These are phyloP conservation scores for Globisporangium carolinianum DNA, from an alignment of 352 stramenopile species.

Conservation along the genomic window DNA sequence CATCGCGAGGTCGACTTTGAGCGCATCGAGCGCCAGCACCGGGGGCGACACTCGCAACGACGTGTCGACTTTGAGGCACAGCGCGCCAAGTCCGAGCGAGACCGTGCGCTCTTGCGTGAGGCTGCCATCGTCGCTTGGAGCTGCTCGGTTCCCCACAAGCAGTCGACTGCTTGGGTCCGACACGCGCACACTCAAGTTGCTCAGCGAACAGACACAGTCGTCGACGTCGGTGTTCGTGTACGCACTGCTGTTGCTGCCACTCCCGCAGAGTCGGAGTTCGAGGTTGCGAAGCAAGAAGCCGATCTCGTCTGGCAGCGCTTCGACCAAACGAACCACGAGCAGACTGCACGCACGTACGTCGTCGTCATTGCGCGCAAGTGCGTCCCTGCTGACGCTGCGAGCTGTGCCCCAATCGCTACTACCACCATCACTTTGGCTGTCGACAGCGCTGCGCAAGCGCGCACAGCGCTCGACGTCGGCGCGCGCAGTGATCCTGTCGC, in stretches of 20 bases:
- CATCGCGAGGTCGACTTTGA: slow-evolving; percentile 12
- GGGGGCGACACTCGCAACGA: not conserved
- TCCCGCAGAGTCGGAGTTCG: slow-evolving; percentile 5
- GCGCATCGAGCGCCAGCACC: slow-evolving; percentile 1
- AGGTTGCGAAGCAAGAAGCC: slow-evolving; percentile 5
- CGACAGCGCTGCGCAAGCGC: not conserved
- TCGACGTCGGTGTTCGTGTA: not conserved
- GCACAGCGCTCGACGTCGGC: not conserved
- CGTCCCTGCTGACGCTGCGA: not conserved
- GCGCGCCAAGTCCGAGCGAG: slow-evolving; percentile 1
- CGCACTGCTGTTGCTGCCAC: not conserved
- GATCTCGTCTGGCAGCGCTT: slow-evolving; percentile 5
- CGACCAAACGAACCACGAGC: slow-evolving; percentile 9
- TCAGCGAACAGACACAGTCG: not conserved
- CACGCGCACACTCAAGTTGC: slow-evolving; percentile 2
- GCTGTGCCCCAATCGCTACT: not conserved
- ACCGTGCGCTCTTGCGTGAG: slow-evolving; percentile 4
- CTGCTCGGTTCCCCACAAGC: not conserved
- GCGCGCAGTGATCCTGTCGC: not conserved
- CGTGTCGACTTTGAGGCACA: slow-evolving; percentile 1
- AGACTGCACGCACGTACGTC: not conserved
- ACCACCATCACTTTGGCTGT: no score
- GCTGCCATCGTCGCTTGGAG: no score
- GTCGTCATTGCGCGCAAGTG: not conserved
- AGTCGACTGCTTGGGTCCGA: slow-evolving; percentile 3